phyloP scores from a whole-genome alignment of 768 basidiomycete species.

The Lactifluus piperatus region DNA sequence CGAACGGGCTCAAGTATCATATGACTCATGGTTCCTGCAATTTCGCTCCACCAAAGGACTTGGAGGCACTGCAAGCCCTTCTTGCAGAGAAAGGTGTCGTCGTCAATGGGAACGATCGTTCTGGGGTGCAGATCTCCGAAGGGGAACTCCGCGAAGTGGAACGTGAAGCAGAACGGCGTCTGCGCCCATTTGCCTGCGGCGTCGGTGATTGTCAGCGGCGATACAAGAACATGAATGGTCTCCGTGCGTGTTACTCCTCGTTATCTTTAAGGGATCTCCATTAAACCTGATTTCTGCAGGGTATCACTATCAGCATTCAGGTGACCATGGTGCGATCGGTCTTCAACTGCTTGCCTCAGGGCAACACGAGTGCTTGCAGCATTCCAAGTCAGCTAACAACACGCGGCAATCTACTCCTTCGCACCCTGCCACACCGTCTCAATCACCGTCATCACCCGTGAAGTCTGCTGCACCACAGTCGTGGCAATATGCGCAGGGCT shows the following conservation, averaged over 20 bases:
- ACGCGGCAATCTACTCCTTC: conserved; percentile 17
- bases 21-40: conserved; percentile 90
- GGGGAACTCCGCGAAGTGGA: conserved; percentile 64
- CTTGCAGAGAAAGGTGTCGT: conserved; percentile 40
- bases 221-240: conserved; percentile 98
- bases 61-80: conserved; percentile 67
- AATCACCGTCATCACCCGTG: background rate
- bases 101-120: conserved; percentile 32
- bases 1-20: conserved; percentile 91
- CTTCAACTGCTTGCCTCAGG: conserved; percentile 75
- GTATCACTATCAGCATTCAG: conserved; percentile 96
- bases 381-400: conserved; percentile 20
- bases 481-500: conserved; percentile 5
- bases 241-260: conserved; percentile 35
- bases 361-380: conserved; percentile 46
- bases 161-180: conserved; percentile 73
- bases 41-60: conserved; percentile 82
- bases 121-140: conserved; percentile 34
- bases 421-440: conserved; percentile 1
- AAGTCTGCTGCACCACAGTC: conserved; percentile 1
- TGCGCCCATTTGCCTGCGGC: conserved; percentile 83
- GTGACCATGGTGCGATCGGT: conserved; percentile 89
- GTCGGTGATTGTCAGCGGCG: conserved; percentile 79
- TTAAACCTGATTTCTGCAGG: conserved; percentile 23
- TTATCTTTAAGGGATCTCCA: background rate